phyloP scores from a whole-genome alignment of 352 stramenopile genomes.

The Globisporangium echinulatum region DNA sequence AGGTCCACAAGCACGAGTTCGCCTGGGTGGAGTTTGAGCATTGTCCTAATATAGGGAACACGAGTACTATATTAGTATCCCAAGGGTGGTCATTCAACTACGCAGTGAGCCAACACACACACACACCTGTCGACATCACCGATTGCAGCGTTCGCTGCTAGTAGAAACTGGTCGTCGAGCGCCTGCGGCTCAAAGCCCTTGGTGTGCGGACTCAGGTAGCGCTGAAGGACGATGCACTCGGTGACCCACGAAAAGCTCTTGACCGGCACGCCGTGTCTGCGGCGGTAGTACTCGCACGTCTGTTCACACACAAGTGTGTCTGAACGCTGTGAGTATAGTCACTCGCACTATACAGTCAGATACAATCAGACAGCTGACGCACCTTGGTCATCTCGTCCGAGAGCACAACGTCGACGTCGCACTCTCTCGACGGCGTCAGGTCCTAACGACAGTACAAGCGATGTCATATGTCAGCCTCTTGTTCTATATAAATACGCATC shows the following conservation, averaged over 20 bases:
- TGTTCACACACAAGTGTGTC: constrained; percentile 9
- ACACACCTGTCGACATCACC: constrained; percentile 55
- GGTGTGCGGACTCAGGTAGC: constrained; percentile 32
- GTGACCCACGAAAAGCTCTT: constrained; percentile 78
- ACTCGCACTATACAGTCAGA: too few species aligned
- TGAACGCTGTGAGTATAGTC: too few species aligned
- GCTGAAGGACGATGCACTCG: constrained; percentile 76
- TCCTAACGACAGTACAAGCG: constrained; percentile 22
- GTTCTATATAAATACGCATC: too few species aligned
- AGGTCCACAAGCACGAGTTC: constrained; percentile 76
- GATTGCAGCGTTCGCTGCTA: constrained; percentile 42
- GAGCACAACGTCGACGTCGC: constrained; percentile 53
- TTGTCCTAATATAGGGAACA: constrained; percentile 16
- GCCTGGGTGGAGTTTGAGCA: constrained; percentile 54
- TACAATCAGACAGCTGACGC: not conserved
- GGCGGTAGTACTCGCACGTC: constrained; percentile 48
- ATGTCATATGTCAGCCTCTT: too few species aligned
- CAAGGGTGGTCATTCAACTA: not conserved
- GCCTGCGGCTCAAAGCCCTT: constrained; percentile 37
- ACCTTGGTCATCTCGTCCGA: constrained; percentile 71
- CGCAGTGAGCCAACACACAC: not conserved
- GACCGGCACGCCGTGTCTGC: constrained; percentile 27
- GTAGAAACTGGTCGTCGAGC: constrained; percentile 14
- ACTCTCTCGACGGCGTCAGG: constrained; percentile 25
- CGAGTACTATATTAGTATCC: not conserved